These are phyloP conservation scores for Paracamarosporium sp. DNA, from an alignment of 2,329 filamentous ascomycete species.

Conservation along the genomic window DNA sequence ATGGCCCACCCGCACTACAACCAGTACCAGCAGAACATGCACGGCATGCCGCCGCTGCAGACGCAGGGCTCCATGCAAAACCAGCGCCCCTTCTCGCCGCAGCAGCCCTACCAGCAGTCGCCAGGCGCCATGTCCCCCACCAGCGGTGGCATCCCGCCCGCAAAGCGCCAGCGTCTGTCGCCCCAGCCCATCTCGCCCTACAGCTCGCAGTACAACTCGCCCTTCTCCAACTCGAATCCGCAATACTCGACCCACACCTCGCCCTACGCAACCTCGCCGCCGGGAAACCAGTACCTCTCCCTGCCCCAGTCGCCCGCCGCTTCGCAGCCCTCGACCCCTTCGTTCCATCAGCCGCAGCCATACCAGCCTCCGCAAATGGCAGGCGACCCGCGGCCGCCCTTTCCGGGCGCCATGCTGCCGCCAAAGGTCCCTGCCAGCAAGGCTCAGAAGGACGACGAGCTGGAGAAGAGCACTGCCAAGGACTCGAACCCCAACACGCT, in stretches of 20 bases:
- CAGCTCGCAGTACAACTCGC: slow-evolving; percentile 39
- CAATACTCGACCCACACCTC: slow-evolving; percentile 17
- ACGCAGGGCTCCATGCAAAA: slow-evolving; percentile 48
- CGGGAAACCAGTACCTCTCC: slow-evolving; percentile 33
- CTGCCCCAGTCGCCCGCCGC: slow-evolving; percentile 40
- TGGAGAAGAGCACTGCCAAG: slow-evolving; percentile 61
- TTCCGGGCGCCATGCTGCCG: slow-evolving; percentile 63
- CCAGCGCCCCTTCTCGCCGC: slow-evolving; percentile 34
- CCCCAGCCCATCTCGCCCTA: slow-evolving; percentile 67
- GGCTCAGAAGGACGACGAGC: slow-evolving; percentile 46
- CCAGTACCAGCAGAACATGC: slow-evolving; percentile 36
- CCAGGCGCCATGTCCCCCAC: slow-evolving; percentile 57
- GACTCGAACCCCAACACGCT: slow-evolving; percentile 73
- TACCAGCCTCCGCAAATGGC: slow-evolving; percentile 40
- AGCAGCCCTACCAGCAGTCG: slow-evolving; percentile 55
- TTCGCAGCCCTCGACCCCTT: slow-evolving; percentile 33
- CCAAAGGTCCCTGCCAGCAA: slow-evolving; percentile 66
- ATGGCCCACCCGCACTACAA: slow-evolving; percentile 42
- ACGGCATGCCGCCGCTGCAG: slow-evolving; percentile 41
- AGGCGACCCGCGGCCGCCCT: slow-evolving; percentile 22
- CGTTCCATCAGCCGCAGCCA: slow-evolving; percentile 61
- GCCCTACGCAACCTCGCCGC: slow-evolving; percentile 47
- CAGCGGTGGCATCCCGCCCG: slow-evolving; percentile 62
- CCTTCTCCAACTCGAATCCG: slow-evolving; percentile 53
- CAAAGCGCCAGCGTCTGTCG: slow-evolving; percentile 75